A percentile compares a stretch with the other conserved stretches of the same genome.
Evolutionary conservation across 495 filamentous ascomycete species (phyloP).

Genomic region (Amphirosellinia nigrospora): DNA sequence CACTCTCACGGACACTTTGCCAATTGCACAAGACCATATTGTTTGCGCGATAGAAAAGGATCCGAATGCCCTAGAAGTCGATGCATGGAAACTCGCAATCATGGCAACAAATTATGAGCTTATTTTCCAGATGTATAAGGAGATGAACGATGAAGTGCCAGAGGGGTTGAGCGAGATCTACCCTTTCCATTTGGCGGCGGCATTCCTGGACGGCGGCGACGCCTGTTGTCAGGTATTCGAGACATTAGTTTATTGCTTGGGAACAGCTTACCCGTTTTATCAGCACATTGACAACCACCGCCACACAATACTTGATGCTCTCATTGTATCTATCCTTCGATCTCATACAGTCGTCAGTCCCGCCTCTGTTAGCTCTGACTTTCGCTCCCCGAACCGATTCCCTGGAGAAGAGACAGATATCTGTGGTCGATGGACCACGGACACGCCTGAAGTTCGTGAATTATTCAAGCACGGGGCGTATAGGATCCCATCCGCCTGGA

Average conservation of each 20-base stretch:
- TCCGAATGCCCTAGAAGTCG: neutral
- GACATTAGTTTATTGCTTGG: neutral
- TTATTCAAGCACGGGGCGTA: neutral
- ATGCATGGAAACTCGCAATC: constrained; percentile 1
- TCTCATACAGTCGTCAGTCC: neutral
- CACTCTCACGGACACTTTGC: neutral
- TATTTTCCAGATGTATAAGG: neutral
- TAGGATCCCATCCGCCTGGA: constrained; percentile 44
- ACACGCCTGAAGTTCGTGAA: constrained; percentile 35
- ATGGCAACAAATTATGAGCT: neutral
- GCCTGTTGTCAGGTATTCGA: constrained; percentile 4
- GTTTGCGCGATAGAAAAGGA: neutral
- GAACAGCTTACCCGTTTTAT: neutral
- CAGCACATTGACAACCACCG: neutral
- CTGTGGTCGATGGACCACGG: constrained; percentile 49
- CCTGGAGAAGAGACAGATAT: constrained; percentile 47
- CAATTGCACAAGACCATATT: neutral
- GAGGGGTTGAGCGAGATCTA: neutral
- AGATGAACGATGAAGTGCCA: neutral
- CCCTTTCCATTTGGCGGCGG: neutral
- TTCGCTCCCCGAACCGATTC: constrained; percentile 32
- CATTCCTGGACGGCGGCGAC: constrained; percentile 6
- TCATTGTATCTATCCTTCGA: neutral
- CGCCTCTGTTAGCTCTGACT: neutral
- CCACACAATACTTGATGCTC: constrained; percentile 3